Evolutionary conservation across 2,329 filamentous ascomycete species (phyloP), one percentile per base, ranked within the genome.

Genomic region (Claviceps sp.): DNA sequence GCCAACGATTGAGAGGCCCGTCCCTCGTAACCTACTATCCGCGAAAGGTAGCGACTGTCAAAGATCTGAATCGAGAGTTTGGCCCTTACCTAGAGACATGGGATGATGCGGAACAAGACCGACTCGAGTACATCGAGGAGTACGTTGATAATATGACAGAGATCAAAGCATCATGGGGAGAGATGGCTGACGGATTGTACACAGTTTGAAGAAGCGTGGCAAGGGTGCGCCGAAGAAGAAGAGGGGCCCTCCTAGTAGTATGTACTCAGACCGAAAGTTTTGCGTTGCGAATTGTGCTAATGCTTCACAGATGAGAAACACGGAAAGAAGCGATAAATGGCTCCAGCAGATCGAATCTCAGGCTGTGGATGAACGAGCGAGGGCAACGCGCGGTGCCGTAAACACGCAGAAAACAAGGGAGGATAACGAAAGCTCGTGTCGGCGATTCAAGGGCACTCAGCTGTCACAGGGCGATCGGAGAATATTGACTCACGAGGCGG

Each of bases 141-240:
- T 78, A 75, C 61, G 76, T 64, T 22, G 26, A 16, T n/a, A 8
- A 24, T 38, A 34, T 5, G 37, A 45, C 14, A 34, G 16, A 22
- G 24, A 37, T 24, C 20, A 16, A 26, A 4, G 4, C 41, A n/a
- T 24, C 2, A 22, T 11, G 24, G 16, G 8, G 22, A 16, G 22
- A 38, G 30, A 47, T 16, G 42, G 54, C 64, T 71, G 59, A 72
- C 14, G 38, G 48, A 56, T 43, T 46, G 24, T 18, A 16, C 55
- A 57, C 61, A 88, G 84, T 61, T 71, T 85, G 61, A 90, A 88
- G 67, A 70, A 78, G 34, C 83, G 89, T 72, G 90, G 89, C 59
- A 96, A 97, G 75, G 84, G 84, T 52, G 80, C 85, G 45, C 89
- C 91, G 7, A 80, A 94, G 79, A 96, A 95, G 80, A 94, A 93